A percentile compares a stretch with the other conserved stretches of the same genome.
Conservation (phyloP, 495 filamentous ascomycete genomes). For the Echria macrotheca region DNA sequence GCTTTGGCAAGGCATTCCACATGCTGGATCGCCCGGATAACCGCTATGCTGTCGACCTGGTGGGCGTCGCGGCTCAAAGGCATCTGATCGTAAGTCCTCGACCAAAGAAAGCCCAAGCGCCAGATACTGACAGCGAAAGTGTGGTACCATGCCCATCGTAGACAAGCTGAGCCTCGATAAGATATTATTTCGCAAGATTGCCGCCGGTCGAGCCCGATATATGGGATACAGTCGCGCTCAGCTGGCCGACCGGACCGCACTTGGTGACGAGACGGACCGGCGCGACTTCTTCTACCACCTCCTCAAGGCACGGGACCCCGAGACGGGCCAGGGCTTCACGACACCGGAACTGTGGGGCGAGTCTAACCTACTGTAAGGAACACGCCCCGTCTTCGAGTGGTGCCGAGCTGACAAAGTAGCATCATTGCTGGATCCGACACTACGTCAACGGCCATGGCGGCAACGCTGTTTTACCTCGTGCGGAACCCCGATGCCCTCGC, state of each 20-base stretch:
- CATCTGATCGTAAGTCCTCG: slow-evolving; percentile 47
- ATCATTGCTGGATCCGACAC: slow-evolving; percentile 60
- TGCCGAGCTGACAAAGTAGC: slow-evolving; percentile 12
- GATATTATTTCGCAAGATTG: slow-evolving; percentile 52
- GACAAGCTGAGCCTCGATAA: slow-evolving; percentile 53
- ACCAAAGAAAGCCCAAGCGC: too few species aligned
- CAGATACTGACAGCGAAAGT: slow-evolving; percentile 27
- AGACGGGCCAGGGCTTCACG: slow-evolving; percentile 59
- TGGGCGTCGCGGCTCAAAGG: slow-evolving; percentile 50
- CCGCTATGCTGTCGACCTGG: slow-evolving; percentile 52
- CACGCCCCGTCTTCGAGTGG: slow-evolving; percentile 30
- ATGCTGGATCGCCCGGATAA: slow-evolving; percentile 60
- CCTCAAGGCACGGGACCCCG: slow-evolving; percentile 53
- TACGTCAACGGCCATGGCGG: slow-evolving; percentile 57
- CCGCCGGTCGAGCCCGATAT: slow-evolving; percentile 45
- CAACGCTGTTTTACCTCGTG: slow-evolving; percentile 61
- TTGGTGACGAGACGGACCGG: slow-evolving; percentile 53
- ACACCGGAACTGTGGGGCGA: slow-evolving; percentile 67
- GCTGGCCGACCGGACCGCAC: slow-evolving; percentile 48
- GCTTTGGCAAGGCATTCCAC: slow-evolving; percentile 65
- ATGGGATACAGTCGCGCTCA: slow-evolving; percentile 53
- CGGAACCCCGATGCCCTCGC: slow-evolving; percentile 49
- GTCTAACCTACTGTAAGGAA: slow-evolving; percentile 55
- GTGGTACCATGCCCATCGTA: slow-evolving; percentile 50
- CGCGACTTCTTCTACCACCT: slow-evolving; percentile 62